Percentiles rank a stretch among this genome's conserved stretches.
Conservation (phyloP, 2,329 filamentous ascomycete genomes). For the Chrysosporium keratinophilum region DNA sequence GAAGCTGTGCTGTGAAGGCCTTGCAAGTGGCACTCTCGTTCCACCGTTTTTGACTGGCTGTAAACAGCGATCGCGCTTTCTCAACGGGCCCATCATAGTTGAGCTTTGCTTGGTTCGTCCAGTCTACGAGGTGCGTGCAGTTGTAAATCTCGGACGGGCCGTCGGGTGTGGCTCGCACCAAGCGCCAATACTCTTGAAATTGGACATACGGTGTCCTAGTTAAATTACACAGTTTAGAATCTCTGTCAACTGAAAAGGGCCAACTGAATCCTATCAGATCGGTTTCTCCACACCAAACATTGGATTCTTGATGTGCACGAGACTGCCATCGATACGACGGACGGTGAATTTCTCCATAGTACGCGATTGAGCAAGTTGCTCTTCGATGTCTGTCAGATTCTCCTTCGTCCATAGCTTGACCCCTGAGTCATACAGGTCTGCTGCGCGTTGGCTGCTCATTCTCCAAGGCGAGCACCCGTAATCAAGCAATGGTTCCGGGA, state of each 20-base stretch:
- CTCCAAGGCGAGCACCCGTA: conserved; percentile 5
- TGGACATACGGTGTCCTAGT: conserved; percentile 20
- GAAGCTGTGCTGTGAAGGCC: conserved; percentile 18
- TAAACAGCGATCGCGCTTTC: conserved; percentile 13
- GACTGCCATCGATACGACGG: conserved; percentile 20
- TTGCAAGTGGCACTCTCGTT: conserved; percentile 18
- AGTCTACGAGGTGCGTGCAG: conserved; percentile 24
- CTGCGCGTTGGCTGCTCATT: conserved; percentile 6
- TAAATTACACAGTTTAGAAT: background rate
- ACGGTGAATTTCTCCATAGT: conserved; percentile 20
- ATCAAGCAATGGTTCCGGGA: conserved; percentile 5
- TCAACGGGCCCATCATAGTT: conserved; percentile 17
- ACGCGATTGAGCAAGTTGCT: conserved; percentile 19
- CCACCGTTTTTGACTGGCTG: conserved; percentile 16
- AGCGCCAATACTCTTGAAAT: conserved; percentile 22
- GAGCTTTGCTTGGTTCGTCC: conserved; percentile 18
- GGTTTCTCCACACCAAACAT: conserved; percentile 6
- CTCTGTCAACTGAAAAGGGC: background rate
- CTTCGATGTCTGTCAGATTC: conserved; percentile 19
- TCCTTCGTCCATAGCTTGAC: conserved; percentile 17
- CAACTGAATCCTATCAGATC: background rate
- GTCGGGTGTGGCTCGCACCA: conserved; percentile 15
- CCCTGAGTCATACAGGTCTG: conserved; percentile 6
- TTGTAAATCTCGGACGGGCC: conserved; percentile 19
- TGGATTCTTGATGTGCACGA: conserved; percentile 17